Conservation (phyloP, 2,329 filamentous ascomycete species). For the Hirsutella thompsonii region DNA sequence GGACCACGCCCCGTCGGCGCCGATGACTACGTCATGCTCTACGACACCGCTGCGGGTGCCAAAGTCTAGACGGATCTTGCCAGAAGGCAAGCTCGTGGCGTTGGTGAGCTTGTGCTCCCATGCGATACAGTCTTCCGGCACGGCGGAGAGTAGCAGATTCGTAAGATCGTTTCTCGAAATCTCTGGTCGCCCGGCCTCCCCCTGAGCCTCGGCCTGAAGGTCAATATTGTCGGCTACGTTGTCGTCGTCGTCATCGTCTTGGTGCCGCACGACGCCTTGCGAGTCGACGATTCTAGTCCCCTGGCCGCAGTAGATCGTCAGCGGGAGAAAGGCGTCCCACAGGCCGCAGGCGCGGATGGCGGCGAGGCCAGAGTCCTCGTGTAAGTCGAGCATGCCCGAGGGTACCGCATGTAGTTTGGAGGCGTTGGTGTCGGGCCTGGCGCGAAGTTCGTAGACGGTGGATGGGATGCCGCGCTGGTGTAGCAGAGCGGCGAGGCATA, state of each 20-base stretch:
- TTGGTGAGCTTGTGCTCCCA: conserved; percentile 16
- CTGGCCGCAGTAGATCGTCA: conserved; percentile 18
- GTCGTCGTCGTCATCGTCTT: conserved; percentile 9
- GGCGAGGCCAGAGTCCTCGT: conserved; percentile 28
- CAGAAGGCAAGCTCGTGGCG: not conserved
- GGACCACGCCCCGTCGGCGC: conserved; percentile 3
- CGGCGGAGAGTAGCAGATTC: conserved; percentile 17
- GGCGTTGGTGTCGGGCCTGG: conserved; percentile 12
- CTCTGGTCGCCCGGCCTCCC: conserved; percentile 17
- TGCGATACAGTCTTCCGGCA: conserved; percentile 18
- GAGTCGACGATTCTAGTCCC: conserved; percentile 11
- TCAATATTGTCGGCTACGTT: too few species aligned
- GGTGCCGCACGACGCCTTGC: conserved; percentile 12
- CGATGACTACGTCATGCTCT: not conserved
- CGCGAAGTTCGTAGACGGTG: conserved; percentile 22
- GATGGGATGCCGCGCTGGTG: conserved; percentile 21
- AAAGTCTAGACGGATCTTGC: not conserved
- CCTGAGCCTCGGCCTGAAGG: too few species aligned
- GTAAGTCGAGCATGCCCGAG: conserved; percentile 35
- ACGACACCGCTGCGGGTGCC: not conserved
- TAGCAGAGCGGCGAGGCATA: conserved; percentile 33
- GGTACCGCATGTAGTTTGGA: conserved; percentile 11
- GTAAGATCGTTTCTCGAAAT: conserved; percentile 22
- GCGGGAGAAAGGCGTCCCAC: conserved; percentile 25
- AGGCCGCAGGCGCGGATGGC: conserved; percentile 31